Conservation (phyloP, 2,329 filamentous ascomycete species). For the Xylaria hypoxylon region DNA sequence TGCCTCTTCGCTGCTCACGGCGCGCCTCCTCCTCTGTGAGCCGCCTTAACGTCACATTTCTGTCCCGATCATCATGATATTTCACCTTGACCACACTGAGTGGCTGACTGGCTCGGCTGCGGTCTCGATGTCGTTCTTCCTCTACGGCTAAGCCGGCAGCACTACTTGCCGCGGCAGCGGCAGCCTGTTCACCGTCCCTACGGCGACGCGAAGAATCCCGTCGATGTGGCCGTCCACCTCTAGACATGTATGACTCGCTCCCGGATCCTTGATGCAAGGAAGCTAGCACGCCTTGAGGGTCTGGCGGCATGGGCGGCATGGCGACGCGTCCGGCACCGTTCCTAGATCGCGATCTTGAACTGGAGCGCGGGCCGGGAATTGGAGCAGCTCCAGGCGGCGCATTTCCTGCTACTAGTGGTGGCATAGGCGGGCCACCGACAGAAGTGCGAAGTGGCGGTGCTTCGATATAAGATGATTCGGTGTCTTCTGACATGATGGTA, state of each 20-base stretch:
- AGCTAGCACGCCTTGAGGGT: slow-evolving; percentile 60
- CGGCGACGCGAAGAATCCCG: slow-evolving; percentile 61
- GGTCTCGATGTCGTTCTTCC: slow-evolving; percentile 57
- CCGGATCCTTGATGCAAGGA: slow-evolving; percentile 55
- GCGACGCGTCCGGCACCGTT: slow-evolving; percentile 50
- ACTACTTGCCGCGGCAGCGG: slow-evolving; percentile 60
- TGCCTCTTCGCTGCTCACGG: slow-evolving; percentile 54
- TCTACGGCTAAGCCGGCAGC: slow-evolving; percentile 62
- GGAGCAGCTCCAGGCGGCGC: slow-evolving; percentile 29
- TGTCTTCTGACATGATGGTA: slow-evolving; percentile 48
- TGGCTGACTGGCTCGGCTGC: slow-evolving; percentile 59
- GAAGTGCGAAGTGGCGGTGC: slow-evolving; percentile 52
- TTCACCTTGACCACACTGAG: slow-evolving; percentile 71
- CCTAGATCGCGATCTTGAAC: slow-evolving; percentile 56
- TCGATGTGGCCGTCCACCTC: slow-evolving; percentile 55
- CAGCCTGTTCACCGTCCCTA: slow-evolving; percentile 59
- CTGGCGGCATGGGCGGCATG: slow-evolving; percentile 68
- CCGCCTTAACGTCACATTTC: slow-evolving; percentile 70
- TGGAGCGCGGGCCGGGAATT: slow-evolving; percentile 41
- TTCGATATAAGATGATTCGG: slow-evolving; percentile 56
- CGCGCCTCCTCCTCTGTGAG: slow-evolving; percentile 71
- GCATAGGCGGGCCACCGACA: slow-evolving; percentile 54
- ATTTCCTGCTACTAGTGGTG: slow-evolving; percentile 51
- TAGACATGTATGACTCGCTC: slow-evolving; percentile 58
- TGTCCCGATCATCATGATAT: slow-evolving; percentile 69